phyloP scores from a whole-genome alignment of 768 basidiomycete species.

The Hypholoma fasciculare region DNA sequence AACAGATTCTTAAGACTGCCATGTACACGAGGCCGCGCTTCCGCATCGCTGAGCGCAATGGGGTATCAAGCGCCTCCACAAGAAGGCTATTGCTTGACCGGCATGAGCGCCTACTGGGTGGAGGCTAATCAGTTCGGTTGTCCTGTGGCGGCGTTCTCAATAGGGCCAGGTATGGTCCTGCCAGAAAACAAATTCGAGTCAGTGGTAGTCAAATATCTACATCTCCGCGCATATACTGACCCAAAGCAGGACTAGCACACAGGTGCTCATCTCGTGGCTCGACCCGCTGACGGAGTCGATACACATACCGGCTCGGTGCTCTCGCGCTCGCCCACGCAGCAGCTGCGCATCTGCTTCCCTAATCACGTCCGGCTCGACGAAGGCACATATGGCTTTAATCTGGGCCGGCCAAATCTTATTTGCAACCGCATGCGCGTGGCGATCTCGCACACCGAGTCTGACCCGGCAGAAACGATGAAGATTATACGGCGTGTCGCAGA shows the following conservation, averaged over 20 bases:
- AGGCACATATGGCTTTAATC: slow-evolving; percentile 66
- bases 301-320: slow-evolving; percentile 59
- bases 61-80: slow-evolving; percentile 56
- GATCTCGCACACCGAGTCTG: slow-evolving; percentile 52
- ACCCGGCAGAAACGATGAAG: slow-evolving; percentile 46
- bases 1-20: slow-evolving; percentile 50
- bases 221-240: not conserved
- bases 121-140: slow-evolving; percentile 62
- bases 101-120: slow-evolving; percentile 68
- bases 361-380: slow-evolving; percentile 44
- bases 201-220: slow-evolving; percentile 22
- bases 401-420: slow-evolving; percentile 66
- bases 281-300: slow-evolving; percentile 62
- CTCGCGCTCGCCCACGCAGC: slow-evolving; percentile 44
- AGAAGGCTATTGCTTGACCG: slow-evolving; percentile 76
- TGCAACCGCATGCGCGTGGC: slow-evolving; percentile 72
- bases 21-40: slow-evolving; percentile 52
- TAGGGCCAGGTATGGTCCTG: slow-evolving; percentile 63
- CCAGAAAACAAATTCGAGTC: slow-evolving; percentile 75
- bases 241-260: slow-evolving; percentile 59
- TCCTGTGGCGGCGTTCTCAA: slow-evolving; percentile 63
- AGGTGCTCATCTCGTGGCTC: slow-evolving; percentile 61
- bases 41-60: slow-evolving; percentile 67
- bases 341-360: slow-evolving; percentile 18
- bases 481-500: slow-evolving; percentile 37